Evolutionary conservation across 2,329 filamentous ascomycete genomes (phyloP), one percentile per base, ranked within the genome.

Genomic region (Microcyclosporella mali): DNA sequence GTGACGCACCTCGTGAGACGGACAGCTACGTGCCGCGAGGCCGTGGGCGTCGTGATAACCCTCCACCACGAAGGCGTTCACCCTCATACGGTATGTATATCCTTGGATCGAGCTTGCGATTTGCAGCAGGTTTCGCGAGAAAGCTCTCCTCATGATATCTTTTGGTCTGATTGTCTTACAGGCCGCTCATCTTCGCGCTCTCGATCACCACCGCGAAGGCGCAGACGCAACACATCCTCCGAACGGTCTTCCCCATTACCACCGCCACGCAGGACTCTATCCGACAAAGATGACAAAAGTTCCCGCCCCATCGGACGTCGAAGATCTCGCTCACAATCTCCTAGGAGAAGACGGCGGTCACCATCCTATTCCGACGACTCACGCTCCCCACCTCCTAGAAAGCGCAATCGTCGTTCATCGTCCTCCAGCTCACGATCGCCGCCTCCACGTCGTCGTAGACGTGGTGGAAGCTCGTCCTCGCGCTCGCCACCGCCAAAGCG

Each of bases 11-110:
- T 35, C 66, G 73, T 32, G 73, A 74, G 27, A 71, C 73, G 40
- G 78, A 82, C 58, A 71, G 73, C 19, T 82, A 81, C 56, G 69
- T 79, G 29, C 78, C 78, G 12, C 56, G 64, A 16, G 68, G 69
- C 35, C 57, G 66, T 47, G 54, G 51, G 43, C 32, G 45, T 6
- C 27, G 45, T 30, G 65, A 61, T 60, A 67, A 54, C 16, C 27
- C 30, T 25, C 59, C 61, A 35, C 56, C 56, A 29, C 60, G 59
- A 38, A 65, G 53, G 37, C 57, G 58, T 31, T 59, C 56, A 4
- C 52, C 52, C 18, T 59, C 57, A 19, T 52, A 52, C 41, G 48
- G 50, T 10, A 14, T 9, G 21, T 9, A 25, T 9, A 25, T 9
- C 9, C 21, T 9, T 25, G 9, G 9, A 25, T n/a, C 21, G 9